phyloP scores from a whole-genome alignment of 2,329 filamentous ascomycete genomes.

The Cladobotryum protrusum region DNA sequence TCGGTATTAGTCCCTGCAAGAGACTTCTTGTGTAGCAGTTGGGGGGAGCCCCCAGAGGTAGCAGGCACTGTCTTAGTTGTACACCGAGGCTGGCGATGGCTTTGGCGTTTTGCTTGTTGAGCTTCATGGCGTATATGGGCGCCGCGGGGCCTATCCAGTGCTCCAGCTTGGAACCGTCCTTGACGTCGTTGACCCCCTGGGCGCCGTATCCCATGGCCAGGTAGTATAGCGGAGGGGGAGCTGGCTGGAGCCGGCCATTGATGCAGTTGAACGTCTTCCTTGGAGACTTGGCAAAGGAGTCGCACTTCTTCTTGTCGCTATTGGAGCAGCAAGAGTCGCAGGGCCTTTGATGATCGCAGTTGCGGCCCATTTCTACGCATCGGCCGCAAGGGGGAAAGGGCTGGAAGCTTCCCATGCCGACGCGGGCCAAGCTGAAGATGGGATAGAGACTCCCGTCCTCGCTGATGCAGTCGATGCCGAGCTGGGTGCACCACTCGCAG shows the following conservation, averaged over 20 bases:
- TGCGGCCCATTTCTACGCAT: constrained; percentile 17
- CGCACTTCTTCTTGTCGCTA: constrained; percentile 9
- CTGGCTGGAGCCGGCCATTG: constrained; percentile 10
- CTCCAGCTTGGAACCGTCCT: constrained; percentile 19
- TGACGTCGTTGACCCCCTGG: constrained; percentile 21
- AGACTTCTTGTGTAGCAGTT: neutral
- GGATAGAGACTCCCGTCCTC: constrained; percentile 12
- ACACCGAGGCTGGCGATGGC: neutral
- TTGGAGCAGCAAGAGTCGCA: constrained; percentile 28
- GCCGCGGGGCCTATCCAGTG: constrained; percentile 21
- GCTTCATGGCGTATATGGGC: constrained; percentile 12
- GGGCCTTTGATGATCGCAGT: constrained; percentile 32
- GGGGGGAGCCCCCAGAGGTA: neutral
- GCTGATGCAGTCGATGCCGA: constrained; percentile 25
- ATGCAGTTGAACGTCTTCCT: constrained; percentile 14
- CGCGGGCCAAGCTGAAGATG: constrained; percentile 23
- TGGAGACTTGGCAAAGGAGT: constrained; percentile 5
- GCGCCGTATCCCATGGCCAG: constrained; percentile 25
- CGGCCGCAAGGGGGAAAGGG: constrained; percentile 20
- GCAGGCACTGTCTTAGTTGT: neutral
- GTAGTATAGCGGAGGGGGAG: constrained; percentile 29
- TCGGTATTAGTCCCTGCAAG: neutral
- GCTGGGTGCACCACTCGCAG: constrained; percentile 23
- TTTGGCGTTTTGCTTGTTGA: neutral
- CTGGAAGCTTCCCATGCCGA: constrained; percentile 25